phyloP scores from a whole-genome alignment of 306 rosid genomes.

The Dryas octopetala region DNA sequence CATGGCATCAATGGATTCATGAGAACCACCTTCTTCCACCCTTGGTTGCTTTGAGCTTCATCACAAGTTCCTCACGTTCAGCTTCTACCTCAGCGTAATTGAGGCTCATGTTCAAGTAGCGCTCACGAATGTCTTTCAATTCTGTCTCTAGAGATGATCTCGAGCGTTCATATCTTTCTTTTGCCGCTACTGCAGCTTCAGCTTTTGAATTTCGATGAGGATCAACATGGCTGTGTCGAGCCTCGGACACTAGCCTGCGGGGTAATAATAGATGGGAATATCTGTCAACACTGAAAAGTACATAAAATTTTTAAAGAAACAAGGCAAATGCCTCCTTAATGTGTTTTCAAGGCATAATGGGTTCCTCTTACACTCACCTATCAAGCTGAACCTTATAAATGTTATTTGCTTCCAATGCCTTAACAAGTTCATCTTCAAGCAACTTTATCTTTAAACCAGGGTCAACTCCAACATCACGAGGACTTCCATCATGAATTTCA shows the following conservation, averaged over 20 bases:
- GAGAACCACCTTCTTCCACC: constrained; percentile 64
- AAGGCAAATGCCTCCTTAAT: background rate
- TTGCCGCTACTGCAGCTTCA: constrained; percentile 53
- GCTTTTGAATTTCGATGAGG: constrained; percentile 36
- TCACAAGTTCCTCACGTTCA: constrained; percentile 90
- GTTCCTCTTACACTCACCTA: constrained; percentile 46
- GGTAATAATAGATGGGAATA: background rate
- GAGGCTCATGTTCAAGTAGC: constrained; percentile 86
- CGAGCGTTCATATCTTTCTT: constrained; percentile 53
- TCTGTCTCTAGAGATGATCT: constrained; percentile 80
- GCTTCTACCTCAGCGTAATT: constrained; percentile 91
- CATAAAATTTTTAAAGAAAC: background rate
- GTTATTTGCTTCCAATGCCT: constrained; percentile 60
- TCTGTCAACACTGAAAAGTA: background rate
- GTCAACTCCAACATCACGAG: constrained; percentile 46
- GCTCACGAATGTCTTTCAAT: constrained; percentile 76
- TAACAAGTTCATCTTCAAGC: constrained; percentile 59
- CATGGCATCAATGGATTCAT: constrained; percentile 25
- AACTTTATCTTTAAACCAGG: constrained; percentile 48
- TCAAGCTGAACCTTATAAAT: constrained; percentile 55
- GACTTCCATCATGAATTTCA: constrained; percentile 53
- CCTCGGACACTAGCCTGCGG: constrained; percentile 50
- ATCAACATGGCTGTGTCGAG: constrained; percentile 38
- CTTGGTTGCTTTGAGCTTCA: constrained; percentile 65
- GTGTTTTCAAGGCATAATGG: constrained; percentile 19